phyloP scores from a whole-genome alignment of 1,139 yeast genomes.

The Lipomyces yarrowii region DNA sequence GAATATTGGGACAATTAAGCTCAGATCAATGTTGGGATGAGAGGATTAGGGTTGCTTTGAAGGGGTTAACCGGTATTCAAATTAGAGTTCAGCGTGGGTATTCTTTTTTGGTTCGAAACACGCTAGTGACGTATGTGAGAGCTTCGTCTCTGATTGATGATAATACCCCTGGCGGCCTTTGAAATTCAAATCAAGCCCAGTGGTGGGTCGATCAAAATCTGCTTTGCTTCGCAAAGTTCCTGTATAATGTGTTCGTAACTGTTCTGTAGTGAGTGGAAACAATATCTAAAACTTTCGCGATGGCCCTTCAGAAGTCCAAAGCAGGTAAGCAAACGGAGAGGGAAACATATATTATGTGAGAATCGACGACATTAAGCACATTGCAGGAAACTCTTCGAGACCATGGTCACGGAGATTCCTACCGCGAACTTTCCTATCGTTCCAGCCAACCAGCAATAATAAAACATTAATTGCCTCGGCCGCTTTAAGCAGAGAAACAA shows the following conservation, averaged over 20 bases:
- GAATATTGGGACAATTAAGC: too few species aligned
- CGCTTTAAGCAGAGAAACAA: too few species aligned
- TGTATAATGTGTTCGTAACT: neutral
- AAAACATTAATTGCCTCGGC: neutral
- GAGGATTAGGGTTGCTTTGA: neutral
- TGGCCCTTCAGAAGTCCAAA: neutral
- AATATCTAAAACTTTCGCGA: neutral
- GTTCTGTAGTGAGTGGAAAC: neutral
- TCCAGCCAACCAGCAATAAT: neutral
- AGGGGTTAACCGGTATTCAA: neutral
- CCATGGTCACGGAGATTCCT: conserved; percentile 1
- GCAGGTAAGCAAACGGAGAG: neutral
- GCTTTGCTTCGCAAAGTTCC: neutral
- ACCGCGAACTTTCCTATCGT: neutral
- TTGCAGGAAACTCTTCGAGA: neutral
- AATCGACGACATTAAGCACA: neutral
- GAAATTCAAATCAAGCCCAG: neutral
- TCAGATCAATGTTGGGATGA: too few species aligned
- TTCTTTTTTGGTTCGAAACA: neutral
- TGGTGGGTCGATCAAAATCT: neutral
- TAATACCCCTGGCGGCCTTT: neutral
- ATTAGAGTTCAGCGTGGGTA: neutral
- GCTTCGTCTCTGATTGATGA: too few species aligned
- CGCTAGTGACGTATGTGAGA: neutral
- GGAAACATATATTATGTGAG: neutral